These are phyloP conservation scores for Septoria linicola DNA, from an alignment of 2,329 filamentous ascomycete genomes.

Conservation along the genomic window DNA sequence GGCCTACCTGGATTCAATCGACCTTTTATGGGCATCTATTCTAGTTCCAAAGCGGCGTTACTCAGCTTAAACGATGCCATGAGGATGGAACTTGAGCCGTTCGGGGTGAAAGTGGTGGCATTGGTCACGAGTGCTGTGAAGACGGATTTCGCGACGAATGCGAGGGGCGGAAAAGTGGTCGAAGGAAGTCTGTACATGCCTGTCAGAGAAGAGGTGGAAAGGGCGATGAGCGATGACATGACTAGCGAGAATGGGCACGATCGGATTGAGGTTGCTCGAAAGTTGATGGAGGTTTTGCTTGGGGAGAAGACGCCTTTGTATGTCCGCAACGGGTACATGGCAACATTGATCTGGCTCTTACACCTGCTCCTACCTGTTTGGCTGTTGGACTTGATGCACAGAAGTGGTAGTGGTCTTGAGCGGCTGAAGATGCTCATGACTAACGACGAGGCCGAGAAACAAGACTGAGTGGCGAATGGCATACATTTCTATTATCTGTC, in stretches of 20 bases:
- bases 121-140: constrained; percentile 17
- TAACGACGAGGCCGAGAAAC: background rate
- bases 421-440: constrained; percentile 6
- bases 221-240: constrained; percentile 9
- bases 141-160: constrained; percentile 13
- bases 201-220: constrained; percentile 43
- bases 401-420: constrained; percentile 13
- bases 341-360: constrained; percentile 16
- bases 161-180: constrained; percentile 44
- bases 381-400: constrained; percentile 15
- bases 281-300: constrained; percentile 21
- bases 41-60: constrained; percentile 34
- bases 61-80: constrained; percentile 27
- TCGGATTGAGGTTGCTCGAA: constrained; percentile 15
- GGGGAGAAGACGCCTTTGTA: constrained; percentile 3
- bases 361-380: constrained; percentile 21
- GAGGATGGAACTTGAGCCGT: constrained; percentile 34
- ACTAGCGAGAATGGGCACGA: constrained; percentile 15
- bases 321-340: constrained; percentile 20
- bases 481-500: no score
- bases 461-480: background rate
- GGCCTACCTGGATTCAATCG: constrained; percentile 20
- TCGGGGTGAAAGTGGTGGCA: constrained; percentile 34
- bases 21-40: constrained; percentile 38
- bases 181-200: constrained; percentile 51